Conservation (phyloP, 1,139 yeast genomes). For the Taiozyma sp. region DNA sequence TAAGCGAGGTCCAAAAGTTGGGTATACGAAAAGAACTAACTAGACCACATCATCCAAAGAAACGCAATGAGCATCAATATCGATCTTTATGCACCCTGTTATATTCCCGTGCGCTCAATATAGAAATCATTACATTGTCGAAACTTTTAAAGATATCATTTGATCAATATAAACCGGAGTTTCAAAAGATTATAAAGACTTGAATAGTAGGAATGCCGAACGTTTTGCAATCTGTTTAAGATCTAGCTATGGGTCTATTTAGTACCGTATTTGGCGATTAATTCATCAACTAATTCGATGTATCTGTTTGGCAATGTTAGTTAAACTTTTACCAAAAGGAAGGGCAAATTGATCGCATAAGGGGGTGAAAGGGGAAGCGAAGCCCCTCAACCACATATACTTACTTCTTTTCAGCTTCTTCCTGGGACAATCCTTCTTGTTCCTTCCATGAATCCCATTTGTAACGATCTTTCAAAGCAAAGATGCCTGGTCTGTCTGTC, state of each 20-base stretch:
- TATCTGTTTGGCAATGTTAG: constrained; percentile 30
- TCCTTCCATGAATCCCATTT: constrained; percentile 98
- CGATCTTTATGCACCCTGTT: too few species aligned
- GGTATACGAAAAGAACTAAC: too few species aligned
- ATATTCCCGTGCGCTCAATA: too few species aligned
- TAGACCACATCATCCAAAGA: too few species aligned
- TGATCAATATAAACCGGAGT: neutral
- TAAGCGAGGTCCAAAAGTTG: too few species aligned
- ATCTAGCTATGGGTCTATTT: neutral
- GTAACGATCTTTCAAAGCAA: constrained; percentile 92
- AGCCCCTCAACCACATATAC: neutral
- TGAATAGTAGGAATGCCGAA: too few species aligned
- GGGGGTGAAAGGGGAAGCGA: too few species aligned
- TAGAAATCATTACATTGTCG: neutral
- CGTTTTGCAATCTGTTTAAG: neutral
- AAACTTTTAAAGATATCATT: neutral
- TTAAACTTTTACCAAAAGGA: neutral
- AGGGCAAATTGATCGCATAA: too few species aligned
- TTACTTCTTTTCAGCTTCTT: constrained; percentile 78
- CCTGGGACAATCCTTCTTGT: constrained; percentile 78
- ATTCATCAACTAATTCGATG: constrained; percentile 68
- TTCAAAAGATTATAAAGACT: neutral
- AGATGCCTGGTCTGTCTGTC: constrained; percentile 78
- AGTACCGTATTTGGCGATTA: constrained; percentile 46
- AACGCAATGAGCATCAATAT: too few species aligned